Conservation (phyloP, 257 asterid species). For the Solanum etuberosum region DNA sequence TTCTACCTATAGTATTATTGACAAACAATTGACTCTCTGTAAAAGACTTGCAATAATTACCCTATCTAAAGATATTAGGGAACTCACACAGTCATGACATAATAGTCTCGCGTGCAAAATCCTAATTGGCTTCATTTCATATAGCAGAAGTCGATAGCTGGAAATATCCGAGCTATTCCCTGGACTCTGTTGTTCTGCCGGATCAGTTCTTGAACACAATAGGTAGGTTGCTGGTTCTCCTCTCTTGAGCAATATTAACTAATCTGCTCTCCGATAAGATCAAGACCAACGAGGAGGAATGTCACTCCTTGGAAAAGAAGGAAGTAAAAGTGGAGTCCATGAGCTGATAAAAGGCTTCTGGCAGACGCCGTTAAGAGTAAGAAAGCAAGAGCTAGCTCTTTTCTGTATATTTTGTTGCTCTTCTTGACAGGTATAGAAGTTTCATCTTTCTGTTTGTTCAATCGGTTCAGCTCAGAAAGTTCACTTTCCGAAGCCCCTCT, state of each 20-base stretch:
- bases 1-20: slow-evolving; percentile 9
- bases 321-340: slow-evolving; percentile 67
- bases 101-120: not conserved
- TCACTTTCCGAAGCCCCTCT: slow-evolving; percentile 32
- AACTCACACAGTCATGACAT: not conserved
- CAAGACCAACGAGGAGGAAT: slow-evolving; percentile 58
- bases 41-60: slow-evolving; percentile 10
- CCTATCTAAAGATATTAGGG: slow-evolving; percentile 16
- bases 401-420: slow-evolving; percentile 54
- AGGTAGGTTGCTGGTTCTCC: not conserved
- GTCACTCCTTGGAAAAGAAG: slow-evolving; percentile 75
- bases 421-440: slow-evolving; percentile 20
- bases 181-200: not conserved
- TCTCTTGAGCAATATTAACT: slow-evolving; percentile 7
- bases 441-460: slow-evolving; percentile 17
- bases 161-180: not conserved
- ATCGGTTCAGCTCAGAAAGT: slow-evolving; percentile 15
- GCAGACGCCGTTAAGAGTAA: slow-evolving; percentile 50
- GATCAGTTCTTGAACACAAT: not conserved
- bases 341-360: slow-evolving; percentile 63
- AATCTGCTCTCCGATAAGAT: slow-evolving; percentile 62
- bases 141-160: not conserved
- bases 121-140: not conserved
- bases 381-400: slow-evolving; percentile 63
- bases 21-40: slow-evolving; percentile 10